A percentile compares a stretch with the other conserved stretches of the same genome.
phyloP scores from a whole-genome alignment of 2,329 filamentous ascomycete species.

The Hypoxylon sp. region DNA sequence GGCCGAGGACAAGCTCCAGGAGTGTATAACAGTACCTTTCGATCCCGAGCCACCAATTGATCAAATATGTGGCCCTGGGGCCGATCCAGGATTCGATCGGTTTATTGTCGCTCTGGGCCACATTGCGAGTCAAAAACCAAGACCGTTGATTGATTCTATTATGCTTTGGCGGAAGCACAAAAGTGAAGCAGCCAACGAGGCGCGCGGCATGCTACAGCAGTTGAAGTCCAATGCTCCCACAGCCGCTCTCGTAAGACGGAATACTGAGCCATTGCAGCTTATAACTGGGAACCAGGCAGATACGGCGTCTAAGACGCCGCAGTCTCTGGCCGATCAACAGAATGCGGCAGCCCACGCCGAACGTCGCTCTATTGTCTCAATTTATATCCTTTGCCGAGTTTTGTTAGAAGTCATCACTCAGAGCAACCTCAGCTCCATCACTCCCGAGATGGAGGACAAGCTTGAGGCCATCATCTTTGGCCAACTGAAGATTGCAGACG shows the following conservation, averaged over 20 bases:
- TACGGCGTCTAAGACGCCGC: slow-evolving; percentile 51
- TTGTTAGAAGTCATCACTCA: slow-evolving; percentile 94
- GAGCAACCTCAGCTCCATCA: slow-evolving; percentile 84
- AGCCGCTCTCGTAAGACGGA: slow-evolving; percentile 72
- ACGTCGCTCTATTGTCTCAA: slow-evolving; percentile 90
- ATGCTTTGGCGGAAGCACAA: slow-evolving; percentile 99
- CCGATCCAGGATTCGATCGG: slow-evolving; percentile 91
- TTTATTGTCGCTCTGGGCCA: slow-evolving; percentile 93
- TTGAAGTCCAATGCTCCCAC: slow-evolving; percentile 55
- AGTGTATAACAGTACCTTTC: slow-evolving; percentile 83
- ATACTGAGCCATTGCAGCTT: slow-evolving; percentile 76
- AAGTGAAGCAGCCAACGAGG: slow-evolving; percentile 84
- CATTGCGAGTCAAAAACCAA: slow-evolving; percentile 93
- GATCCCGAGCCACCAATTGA: slow-evolving; percentile 89
- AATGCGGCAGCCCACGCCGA: slow-evolving; percentile 84
- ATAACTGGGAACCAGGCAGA: slow-evolving; percentile 50
- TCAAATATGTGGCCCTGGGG: slow-evolving; percentile 87
- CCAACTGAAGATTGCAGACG: slow-evolving; percentile 90
- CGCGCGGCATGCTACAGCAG: slow-evolving; percentile 69
- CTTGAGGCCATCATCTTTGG: slow-evolving; percentile 95
- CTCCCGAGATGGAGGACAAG: slow-evolving; percentile 91
- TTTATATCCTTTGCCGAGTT: slow-evolving; percentile 94
- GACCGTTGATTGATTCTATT: slow-evolving; percentile 93
- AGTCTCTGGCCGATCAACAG: slow-evolving; percentile 65
- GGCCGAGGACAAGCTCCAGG: slow-evolving; percentile 95